These are phyloP conservation scores for Phytophthora citrophthora DNA, from an alignment of 352 stramenopile genomes.

Conservation along the genomic window DNA sequence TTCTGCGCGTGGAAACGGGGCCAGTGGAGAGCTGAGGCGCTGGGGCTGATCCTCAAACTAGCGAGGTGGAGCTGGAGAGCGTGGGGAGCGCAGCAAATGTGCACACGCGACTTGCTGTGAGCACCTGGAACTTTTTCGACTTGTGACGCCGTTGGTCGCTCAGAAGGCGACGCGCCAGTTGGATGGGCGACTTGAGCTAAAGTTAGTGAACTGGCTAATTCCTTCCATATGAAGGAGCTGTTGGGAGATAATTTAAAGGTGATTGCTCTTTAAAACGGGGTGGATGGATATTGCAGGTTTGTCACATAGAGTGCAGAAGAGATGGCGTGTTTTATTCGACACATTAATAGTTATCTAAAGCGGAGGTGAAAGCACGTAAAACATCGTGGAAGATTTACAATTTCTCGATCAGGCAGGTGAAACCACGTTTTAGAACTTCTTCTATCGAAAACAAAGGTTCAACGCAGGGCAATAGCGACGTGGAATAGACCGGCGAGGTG, in stretches of 20 bases:
- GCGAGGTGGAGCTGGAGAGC: neutral
- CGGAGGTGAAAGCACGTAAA: neutral
- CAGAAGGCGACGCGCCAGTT: no score
- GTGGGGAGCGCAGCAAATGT: neutral
- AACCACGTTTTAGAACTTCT: neutral
- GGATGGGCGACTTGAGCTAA: neutral
- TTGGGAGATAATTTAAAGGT: neutral
- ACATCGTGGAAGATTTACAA: neutral
- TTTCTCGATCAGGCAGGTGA: neutral
- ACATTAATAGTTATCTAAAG: neutral
- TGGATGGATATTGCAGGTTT: neutral
- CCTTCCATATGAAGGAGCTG: neutral
- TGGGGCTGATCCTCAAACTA: neutral
- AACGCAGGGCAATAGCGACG: conserved; percentile 5
- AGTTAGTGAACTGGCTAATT: conserved; percentile 16
- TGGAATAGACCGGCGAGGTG: conserved; percentile 25
- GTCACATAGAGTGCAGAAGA: neutral
- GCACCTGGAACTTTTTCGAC: conserved; percentile 23
- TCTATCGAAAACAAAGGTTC: conserved; percentile 17
- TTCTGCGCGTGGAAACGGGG: neutral
- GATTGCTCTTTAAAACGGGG: neutral
- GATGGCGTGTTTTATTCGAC: neutral
- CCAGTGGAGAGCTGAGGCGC: neutral
- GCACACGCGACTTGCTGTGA: neutral
- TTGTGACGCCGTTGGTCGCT: conserved; percentile 13